Percentiles rank a stretch among this genome's conserved stretches.
These are phyloP conservation scores for Aspergillus funiculosus DNA, from an alignment of 495 filamentous ascomycete genomes.

Conservation along the genomic window DNA sequence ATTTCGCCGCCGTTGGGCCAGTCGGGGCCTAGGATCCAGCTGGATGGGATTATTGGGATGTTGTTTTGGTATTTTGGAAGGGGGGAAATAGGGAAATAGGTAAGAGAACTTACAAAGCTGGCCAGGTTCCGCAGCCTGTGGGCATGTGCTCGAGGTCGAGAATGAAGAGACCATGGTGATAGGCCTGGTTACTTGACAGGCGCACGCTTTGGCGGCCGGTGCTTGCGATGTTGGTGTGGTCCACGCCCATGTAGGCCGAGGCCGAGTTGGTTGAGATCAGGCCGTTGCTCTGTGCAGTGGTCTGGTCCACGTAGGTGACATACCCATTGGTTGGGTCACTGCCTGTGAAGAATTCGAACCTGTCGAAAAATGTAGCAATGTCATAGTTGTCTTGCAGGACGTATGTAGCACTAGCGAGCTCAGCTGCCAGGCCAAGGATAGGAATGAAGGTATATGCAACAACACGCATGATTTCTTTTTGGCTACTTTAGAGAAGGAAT, in stretches of 20 bases:
- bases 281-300: slow-evolving; percentile 44
- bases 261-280: slow-evolving; percentile 50
- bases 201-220: slow-evolving; percentile 54
- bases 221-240: slow-evolving; percentile 26
- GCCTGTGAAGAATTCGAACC: slow-evolving; percentile 45
- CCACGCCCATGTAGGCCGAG: slow-evolving; percentile 42
- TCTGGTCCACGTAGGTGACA: slow-evolving; percentile 55
- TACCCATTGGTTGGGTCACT: slow-evolving; percentile 64
- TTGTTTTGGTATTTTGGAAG: not conserved
- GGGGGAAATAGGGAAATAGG: slow-evolving; percentile 7
- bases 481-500: slow-evolving; percentile 4
- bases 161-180: slow-evolving; percentile 54
- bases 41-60: slow-evolving; percentile 12
- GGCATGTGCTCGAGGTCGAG: slow-evolving; percentile 58
- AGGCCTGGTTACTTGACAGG: slow-evolving; percentile 47
- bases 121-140: slow-evolving; percentile 53
- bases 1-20: slow-evolving; percentile 70
- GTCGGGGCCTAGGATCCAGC: slow-evolving; percentile 50
- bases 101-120: slow-evolving; percentile 48
- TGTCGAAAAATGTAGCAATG: slow-evolving; percentile 45
- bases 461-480: slow-evolving; percentile 41
- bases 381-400: slow-evolving; percentile 43
- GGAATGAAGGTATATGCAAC: slow-evolving; percentile 36
- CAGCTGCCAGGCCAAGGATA: slow-evolving; percentile 34
- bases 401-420: slow-evolving; percentile 43